phyloP scores from a whole-genome alignment of 1,284 basidiomycete genomes.

The Papiliotrema flavescens region DNA sequence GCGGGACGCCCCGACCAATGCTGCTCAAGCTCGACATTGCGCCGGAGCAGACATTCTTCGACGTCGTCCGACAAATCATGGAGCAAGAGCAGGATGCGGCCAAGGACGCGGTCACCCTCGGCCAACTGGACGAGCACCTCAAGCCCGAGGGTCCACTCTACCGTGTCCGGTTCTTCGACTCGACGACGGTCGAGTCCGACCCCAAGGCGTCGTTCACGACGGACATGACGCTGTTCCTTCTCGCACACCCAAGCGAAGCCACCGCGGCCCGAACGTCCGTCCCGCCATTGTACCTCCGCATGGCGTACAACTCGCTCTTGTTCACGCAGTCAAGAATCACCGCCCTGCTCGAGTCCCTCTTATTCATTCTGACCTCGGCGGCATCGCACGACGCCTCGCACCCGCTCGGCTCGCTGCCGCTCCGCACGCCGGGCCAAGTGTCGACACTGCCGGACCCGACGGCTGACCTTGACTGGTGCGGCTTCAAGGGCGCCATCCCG shows the following conservation, averaged over 20 bases:
- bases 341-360: constrained; percentile 80
- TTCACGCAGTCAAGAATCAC: constrained; percentile 78
- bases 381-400: constrained; percentile 58
- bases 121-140: constrained; percentile 68
- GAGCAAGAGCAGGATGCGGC: constrained; percentile 80
- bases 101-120: constrained; percentile 77
- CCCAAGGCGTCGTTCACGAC: constrained; percentile 77
- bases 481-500: constrained; percentile 92
- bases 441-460: constrained; percentile 76
- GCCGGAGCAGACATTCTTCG: constrained; percentile 85
- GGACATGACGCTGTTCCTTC: constrained; percentile 75
- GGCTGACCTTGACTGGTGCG: constrained; percentile 92
- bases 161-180: constrained; percentile 91
- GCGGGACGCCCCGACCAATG: constrained; percentile 71
- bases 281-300: constrained; percentile 63
- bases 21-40: constrained; percentile 82
- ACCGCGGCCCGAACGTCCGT: constrained; percentile 66
- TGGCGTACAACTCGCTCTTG: constrained; percentile 92
- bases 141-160: constrained; percentile 68
- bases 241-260: constrained; percentile 62
- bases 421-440: constrained; percentile 70
- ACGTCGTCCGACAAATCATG: constrained; percentile 62
- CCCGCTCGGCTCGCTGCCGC: constrained; percentile 67
- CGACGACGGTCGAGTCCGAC: constrained; percentile 67
- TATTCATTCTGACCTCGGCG: constrained; percentile 69